Base-by-base conservation (phyloP, 2,329 filamentous ascomycete genomes). In the Lasiodiplodia gonubiensis region DNA sequence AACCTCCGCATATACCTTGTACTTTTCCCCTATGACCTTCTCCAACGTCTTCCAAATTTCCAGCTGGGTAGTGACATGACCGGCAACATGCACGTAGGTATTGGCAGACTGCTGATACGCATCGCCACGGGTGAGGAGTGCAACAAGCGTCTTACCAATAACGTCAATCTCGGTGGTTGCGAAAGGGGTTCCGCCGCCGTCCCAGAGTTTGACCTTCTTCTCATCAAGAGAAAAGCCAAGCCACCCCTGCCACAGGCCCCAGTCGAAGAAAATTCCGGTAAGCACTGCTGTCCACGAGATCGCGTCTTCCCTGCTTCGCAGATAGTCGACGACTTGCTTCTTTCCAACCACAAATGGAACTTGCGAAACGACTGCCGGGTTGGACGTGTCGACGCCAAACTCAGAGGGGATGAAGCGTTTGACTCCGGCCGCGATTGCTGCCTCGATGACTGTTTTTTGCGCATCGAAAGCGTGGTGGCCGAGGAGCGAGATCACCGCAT, bases 401-500 rank as follows among this genome's bases (percentile, higher is more conserved):
- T 91, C 89, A 46, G 85, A 86, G 1, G 88, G 87, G 1, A 89
- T 82, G 72, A 88, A 89, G 4, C 87, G 82, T 70, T 85, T 84
- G 4, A 90, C 87, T 1, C 86, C 86, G 1, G 87, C 86, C 3
- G 82, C 82, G 30, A 86, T 78, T 27, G 87, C 84, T 0, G 88
- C 89, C 33, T 89, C 84, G 53, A 90, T 81, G 52, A 90, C 30
- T 3, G 16, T n/a, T 16, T 35, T 33, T 21, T 55, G 52, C 14
- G 25, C 7, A 10, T 16, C 21, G 12, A 82, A 74, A 21, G 78
- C 77, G 2, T 70, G 70, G n/a, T 78, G 79, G 5, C 80, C 82
- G 48, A 87, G 76, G 0, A 82, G 78, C 1, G 80, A 79, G 27
- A 90, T 74, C 21, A 89, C 80, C 0, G 84, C 88, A 69, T 89